phyloP scores from a whole-genome alignment of 331 rosid species.

The Ulmus americana region DNA sequence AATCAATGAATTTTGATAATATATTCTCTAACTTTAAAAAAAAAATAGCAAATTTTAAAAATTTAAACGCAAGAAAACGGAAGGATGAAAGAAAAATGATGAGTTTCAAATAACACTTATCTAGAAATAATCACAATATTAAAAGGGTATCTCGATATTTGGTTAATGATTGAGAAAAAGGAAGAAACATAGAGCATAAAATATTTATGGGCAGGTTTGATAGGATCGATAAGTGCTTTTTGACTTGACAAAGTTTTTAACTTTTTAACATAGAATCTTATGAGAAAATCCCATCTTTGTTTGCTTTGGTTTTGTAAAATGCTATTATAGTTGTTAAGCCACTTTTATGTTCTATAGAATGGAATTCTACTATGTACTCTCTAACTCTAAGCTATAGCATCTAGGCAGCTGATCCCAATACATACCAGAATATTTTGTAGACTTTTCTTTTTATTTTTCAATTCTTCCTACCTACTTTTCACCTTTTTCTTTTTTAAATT shows the following conservation, averaged over 20 bases:
- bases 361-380: no score
- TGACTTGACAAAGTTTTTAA: slow-evolving; percentile 15
- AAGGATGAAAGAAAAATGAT: no score
- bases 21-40: no score
- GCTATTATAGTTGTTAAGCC: slow-evolving; percentile 1
- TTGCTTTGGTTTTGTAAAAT: slow-evolving; percentile 1
- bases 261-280: slow-evolving; percentile 13
- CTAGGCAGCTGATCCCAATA: neutral
- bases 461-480: no score
- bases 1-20: no score
- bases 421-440: neutral
- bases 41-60: no score
- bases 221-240: slow-evolving; percentile 10
- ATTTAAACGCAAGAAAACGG: no score
- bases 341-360: neutral
- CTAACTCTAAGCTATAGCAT: no score
- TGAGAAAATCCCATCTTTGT: neutral
- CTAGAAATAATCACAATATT: neutral
- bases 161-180: slow-evolving; percentile 12
- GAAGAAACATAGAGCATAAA: slow-evolving; percentile 3
- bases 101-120: neutral
- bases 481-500: no score
- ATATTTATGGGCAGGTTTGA: slow-evolving; percentile 8
- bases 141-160: neutral
- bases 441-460: neutral